phyloP scores from a whole-genome alignment of 169 alveolate species.

The Eimeria falciformis region DNA sequence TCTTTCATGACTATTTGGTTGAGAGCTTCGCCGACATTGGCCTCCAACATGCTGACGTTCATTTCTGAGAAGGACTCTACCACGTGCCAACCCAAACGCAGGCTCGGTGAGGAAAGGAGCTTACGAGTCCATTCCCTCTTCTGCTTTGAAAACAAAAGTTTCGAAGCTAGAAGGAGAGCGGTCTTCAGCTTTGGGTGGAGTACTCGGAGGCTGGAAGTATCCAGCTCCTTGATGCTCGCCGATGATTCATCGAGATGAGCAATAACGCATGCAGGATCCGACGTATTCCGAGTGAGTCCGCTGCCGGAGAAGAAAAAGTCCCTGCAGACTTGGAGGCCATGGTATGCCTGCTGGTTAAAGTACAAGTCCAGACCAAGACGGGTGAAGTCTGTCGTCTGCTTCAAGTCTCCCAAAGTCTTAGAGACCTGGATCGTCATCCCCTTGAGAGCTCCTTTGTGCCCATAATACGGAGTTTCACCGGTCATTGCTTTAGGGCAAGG shows the following conservation, averaged over 20 bases:
- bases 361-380: constrained; percentile 40
- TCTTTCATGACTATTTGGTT: constrained; percentile 27
- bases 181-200: constrained; percentile 38
- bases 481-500: constrained; percentile 40
- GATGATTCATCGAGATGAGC: constrained; percentile 53
- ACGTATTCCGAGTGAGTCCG: constrained; percentile 13
- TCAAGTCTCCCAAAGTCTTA: constrained; percentile 16
- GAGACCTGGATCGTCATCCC: background rate
- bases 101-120: constrained; percentile 37
- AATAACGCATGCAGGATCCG: constrained; percentile 63
- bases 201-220: background rate
- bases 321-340: constrained; percentile 18
- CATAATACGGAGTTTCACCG: constrained; percentile 31
- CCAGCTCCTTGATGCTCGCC: constrained; percentile 9
- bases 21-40: constrained; percentile 64
- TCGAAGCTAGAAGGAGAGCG: constrained; percentile 29
- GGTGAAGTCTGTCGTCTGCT: constrained; percentile 24
- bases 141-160: background rate
- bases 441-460: background rate
- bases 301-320: constrained; percentile 38
- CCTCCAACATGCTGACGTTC: constrained; percentile 58
- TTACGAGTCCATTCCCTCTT: constrained; percentile 47
- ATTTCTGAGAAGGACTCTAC: constrained; percentile 45
- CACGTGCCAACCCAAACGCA: constrained; percentile 62
- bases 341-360: constrained; percentile 30